phyloP scores from a whole-genome alignment of 306 rosid genomes.

The Macrotyloma uniflorum region DNA sequence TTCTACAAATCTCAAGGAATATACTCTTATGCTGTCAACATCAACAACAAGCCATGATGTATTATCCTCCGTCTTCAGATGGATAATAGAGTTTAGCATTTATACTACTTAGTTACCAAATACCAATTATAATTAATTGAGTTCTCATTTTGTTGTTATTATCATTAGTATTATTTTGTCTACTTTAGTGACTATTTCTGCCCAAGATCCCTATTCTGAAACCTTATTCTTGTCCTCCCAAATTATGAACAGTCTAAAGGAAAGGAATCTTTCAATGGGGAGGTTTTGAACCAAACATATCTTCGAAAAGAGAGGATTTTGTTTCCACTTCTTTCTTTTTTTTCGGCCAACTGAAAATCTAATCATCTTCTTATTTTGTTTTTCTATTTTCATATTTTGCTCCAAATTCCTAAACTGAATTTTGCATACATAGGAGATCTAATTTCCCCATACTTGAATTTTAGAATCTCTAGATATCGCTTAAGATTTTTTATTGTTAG shows the following conservation, averaged over 20 bases:
- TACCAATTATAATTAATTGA: neutral
- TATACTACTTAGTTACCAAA: neutral
- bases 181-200: neutral
- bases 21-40: neutral
- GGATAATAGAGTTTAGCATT: neutral
- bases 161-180: too few species aligned
- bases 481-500: too few species aligned
- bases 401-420: neutral
- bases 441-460: too few species aligned
- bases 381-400: neutral
- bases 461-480: neutral
- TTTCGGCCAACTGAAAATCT: neutral
- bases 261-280: neutral
- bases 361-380: neutral
- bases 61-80: neutral
- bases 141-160: neutral
- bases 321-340: neutral
- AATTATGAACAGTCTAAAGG: neutral
- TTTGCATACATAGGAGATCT: neutral
- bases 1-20: neutral
- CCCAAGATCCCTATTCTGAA: slow-evolving; percentile 2
- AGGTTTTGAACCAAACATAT: slow-evolving; percentile 4
- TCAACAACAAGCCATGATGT: neutral
- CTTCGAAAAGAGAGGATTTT: neutral
- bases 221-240: neutral